Evolutionary conservation across 2,329 filamentous ascomycete genomes (phyloP), one percentile per base, ranked within the genome.

Genomic region (Raffaelea albimanens): DNA sequence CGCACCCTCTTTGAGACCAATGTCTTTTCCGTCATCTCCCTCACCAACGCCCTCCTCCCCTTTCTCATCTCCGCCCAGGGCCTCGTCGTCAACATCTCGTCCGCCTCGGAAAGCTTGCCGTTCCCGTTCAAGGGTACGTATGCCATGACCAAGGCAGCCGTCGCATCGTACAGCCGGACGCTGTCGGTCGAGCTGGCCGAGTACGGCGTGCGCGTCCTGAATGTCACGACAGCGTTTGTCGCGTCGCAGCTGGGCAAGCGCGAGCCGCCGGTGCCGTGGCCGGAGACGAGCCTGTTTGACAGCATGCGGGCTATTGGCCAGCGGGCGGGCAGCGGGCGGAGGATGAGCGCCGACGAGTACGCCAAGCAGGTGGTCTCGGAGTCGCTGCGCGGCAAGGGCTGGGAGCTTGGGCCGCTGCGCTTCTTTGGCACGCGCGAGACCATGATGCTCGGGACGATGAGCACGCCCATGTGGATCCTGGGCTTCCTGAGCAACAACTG

Each of bases 1-100:
- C 73, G 73, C 49, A 58, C 64, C 50, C 73, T 72, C 3, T 78
- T 75, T 45, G 75, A 78, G 58, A 71, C 72, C 52, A 79, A 79
- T 53, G 72, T 79, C 36, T 76, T 79, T 47, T 69, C 71, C 23
- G 68, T 73, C 50, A 76, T 79, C 68, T 67, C 70, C 55, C 72
- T 75, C 62, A 69, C 68, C 36, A 66, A 73, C 53, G 62, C 67
- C 36, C 75, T 78, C 52, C 59, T 68, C 18, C 66, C 67, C 46
- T 64, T 69, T 36, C 67, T 79, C 16, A 71, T 76, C 36, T 58
- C 67, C 13, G 64, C 72, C 1, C 64, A 65, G 33, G 75, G 75
- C 0, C 64, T 78, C 5, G 67, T 78, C 57, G 60, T 78, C 62
- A 78, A 78, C 59, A 71, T 77, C 52, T 74, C 73, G 10, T 77